phyloP scores from a whole-genome alignment of 345 rosid species.

The Sonneratia caseolaris region DNA sequence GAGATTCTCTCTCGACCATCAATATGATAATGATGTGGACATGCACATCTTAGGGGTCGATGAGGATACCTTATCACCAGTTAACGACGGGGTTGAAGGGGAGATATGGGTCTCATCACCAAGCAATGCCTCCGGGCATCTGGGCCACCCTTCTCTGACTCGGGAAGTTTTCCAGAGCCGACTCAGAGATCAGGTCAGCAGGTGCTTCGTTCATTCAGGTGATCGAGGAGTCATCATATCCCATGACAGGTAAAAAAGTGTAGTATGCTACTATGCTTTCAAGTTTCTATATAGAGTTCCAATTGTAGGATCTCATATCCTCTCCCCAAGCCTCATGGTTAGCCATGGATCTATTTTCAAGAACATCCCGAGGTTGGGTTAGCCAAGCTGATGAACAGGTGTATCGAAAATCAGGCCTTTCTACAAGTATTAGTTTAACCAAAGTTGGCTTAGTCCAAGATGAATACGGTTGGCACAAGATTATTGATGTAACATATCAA shows the following conservation, averaged over 20 bases:
- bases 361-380: no score
- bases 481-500: no score
- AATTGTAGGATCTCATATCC: no score
- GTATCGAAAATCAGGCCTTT: no score
- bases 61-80: slow-evolving; percentile 32
- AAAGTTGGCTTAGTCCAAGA: no score
- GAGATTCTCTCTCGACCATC: slow-evolving; percentile 21
- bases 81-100: slow-evolving; percentile 44
- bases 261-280: no score
- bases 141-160: slow-evolving; percentile 41
- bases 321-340: no score
- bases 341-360: no score
- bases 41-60: slow-evolving; percentile 38
- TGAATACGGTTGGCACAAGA: no score
- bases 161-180: slow-evolving; percentile 36
- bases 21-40: slow-evolving; percentile 26
- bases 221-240: slow-evolving; percentile 36
- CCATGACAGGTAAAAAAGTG: not conserved
- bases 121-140: slow-evolving; percentile 49
- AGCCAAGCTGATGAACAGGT: no score
- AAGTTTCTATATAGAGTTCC: no score
- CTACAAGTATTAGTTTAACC: no score
- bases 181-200: slow-evolving; percentile 15
- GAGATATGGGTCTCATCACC: slow-evolving; percentile 69
- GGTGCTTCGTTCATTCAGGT: slow-evolving; percentile 36